A percentile compares a stretch with the other conserved stretches of the same genome.
Evolutionary conservation across 495 filamentous ascomycete genomes (phyloP).

Genomic region (Parathielavia appendiculata): DNA sequence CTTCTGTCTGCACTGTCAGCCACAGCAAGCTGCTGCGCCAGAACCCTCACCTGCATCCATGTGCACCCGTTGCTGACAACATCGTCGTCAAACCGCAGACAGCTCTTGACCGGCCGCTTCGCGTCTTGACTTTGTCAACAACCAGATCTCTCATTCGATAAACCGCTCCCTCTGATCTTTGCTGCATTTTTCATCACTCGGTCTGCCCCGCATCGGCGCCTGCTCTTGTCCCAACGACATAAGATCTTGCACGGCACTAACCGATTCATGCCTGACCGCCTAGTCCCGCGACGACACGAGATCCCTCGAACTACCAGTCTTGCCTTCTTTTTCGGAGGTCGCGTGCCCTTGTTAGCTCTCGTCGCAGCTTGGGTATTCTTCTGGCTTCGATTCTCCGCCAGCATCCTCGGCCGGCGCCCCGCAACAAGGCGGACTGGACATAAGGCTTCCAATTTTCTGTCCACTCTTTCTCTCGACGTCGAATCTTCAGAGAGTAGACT

Average conservation of each 20-base stretch:
- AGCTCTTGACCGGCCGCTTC: neutral
- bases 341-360: neutral
- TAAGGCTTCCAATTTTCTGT: neutral
- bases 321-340: neutral
- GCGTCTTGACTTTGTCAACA: neutral
- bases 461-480: neutral
- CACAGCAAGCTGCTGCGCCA: conserved; percentile 5
- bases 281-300: conserved; percentile 10
- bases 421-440: neutral
- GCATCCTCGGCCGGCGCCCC: neutral
- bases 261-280: conserved; percentile 16
- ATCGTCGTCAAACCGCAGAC: neutral
- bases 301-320: neutral
- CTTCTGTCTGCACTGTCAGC: neutral
- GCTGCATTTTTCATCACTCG: neutral
- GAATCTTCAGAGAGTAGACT: neutral
- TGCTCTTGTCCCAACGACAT: neutral
- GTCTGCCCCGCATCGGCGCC: conserved; percentile 6
- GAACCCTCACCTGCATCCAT: neutral
- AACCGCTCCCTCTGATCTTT: neutral
- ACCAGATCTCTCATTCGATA: neutral
- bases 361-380: neutral
- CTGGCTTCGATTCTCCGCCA: neutral
- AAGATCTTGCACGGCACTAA: neutral
- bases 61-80: conserved; percentile 6